Base-by-base conservation (phyloP, 2,329 filamentous ascomycete species). In the Arthroderma sp. region DNA sequence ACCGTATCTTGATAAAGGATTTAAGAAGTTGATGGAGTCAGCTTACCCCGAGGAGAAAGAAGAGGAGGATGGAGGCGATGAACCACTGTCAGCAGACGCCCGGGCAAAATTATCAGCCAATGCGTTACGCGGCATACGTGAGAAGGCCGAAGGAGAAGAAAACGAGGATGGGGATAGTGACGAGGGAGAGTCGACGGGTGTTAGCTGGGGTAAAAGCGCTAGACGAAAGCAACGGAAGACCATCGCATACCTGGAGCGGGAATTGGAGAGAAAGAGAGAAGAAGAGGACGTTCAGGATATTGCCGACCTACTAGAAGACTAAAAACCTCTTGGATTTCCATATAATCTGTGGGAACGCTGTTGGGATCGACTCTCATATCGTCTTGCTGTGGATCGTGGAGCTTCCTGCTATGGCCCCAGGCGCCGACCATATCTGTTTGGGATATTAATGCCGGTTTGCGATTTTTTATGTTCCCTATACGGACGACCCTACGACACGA, bases 251-350 rank as follows among this genome's bases (percentile, higher is more conserved):
- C 59, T 82, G 55, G 61, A 84, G 49, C 78, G 79, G 54, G 73
- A 71, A 40, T 70, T 78, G 52, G 80, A 83, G 50, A 69, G 75
- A 64, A 62, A 65, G 52, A 71, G 77, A 54, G 78, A 80, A 53
- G 76, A 80, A 47, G 72, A 83, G 52, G 77, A 81, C 48, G 81
- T 85, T 60, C 81, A 83, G 64, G 81, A 87, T 60, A 81, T 88
- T 53, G 74, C 78, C 58, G 80, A 87, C 62, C 77, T 81, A 55
- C 61, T 87, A 60, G 71, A 75, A 53, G 72, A 78, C 57, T 73
- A 59, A 64, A 11, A n/a, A 22, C 15, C 15, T 22, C 15, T 22
- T 22, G 15, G 15, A 22, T 22, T 22, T 22, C 15, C 15, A 22
- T 22, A 22, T 22, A 22, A 22, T 22, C 15, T 22, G 15, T 22